Percentiles rank a stretch among this genome's conserved stretches.
phyloP scores from a whole-genome alignment of 139 green algal genomes.

The Pedinophyceae sp. region DNA sequence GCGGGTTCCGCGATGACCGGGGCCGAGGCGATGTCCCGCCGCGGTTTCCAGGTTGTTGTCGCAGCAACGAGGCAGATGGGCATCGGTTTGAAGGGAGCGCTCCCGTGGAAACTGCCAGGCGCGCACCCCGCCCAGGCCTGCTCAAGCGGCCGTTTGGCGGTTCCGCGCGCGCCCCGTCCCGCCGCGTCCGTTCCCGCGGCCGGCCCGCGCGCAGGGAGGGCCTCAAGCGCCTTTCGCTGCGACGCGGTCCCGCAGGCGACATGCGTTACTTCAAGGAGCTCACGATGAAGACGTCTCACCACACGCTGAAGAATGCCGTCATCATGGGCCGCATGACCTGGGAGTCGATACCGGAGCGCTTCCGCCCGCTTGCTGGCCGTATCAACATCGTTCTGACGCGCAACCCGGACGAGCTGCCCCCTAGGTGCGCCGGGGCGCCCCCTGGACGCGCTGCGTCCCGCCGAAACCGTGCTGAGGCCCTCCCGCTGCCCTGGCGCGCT shows the following conservation, averaged over 20 bases:
- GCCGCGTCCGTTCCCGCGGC: too few species aligned
- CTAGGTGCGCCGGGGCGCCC: constrained; percentile 1
- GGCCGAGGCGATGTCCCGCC: too few species aligned
- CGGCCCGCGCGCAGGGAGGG: too few species aligned
- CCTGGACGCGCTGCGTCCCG: neutral
- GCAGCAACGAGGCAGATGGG: constrained; percentile 58
- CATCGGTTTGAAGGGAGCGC: constrained; percentile 56
- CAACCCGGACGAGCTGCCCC: constrained; percentile 11
- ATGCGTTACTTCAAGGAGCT: constrained; percentile 88
- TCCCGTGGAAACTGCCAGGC: constrained; percentile 61
- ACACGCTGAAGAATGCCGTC: constrained; percentile 60
- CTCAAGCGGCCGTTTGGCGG: too few species aligned
- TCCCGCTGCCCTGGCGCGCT: neutral
- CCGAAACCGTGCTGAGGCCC: too few species aligned
- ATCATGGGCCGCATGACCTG: constrained; percentile 98
- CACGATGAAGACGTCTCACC: constrained; percentile 37
- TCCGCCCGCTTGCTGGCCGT: constrained; percentile 69
- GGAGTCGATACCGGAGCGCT: constrained; percentile 85
- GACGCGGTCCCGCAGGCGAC: constrained; percentile 30
- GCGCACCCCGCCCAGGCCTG: too few species aligned
- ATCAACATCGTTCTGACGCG: constrained; percentile 89
- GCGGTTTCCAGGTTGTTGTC: constrained; percentile 86
- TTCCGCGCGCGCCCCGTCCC: too few species aligned
- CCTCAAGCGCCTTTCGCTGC: too few species aligned
- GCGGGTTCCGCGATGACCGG: too few species aligned